phyloP scores from a whole-genome alignment of 805 yeast species.

The Saturnispora galanensis region DNA sequence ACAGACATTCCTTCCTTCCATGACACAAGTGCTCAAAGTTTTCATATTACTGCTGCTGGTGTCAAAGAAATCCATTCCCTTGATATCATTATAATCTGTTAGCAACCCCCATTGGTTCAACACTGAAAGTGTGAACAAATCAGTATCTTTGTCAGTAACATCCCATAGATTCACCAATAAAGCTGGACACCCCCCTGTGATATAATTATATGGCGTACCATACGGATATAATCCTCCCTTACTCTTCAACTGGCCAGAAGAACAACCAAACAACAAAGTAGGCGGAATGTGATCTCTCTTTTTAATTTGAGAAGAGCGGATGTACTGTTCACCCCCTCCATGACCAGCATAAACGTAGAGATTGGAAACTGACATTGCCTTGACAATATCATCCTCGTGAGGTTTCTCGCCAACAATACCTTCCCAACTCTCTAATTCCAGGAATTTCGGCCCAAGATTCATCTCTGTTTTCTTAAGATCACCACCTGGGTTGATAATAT shows the following conservation, averaged over 20 bases:
- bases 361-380: slow-evolving; percentile 33
- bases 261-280: slow-evolving; percentile 73
- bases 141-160: slow-evolving; percentile 93
- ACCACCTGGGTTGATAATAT: slow-evolving; percentile 72
- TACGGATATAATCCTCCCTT: slow-evolving; percentile 58
- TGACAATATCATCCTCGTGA: slow-evolving; percentile 39
- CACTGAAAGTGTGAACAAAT: slow-evolving; percentile 54
- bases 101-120: slow-evolving; percentile 61
- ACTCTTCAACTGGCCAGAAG: slow-evolving; percentile 60
- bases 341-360: slow-evolving; percentile 82
- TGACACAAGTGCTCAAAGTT: slow-evolving; percentile 47
- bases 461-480: slow-evolving; percentile 64
- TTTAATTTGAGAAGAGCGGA: slow-evolving; percentile 46
- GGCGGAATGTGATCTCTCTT: slow-evolving; percentile 41
- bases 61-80: slow-evolving; percentile 15
- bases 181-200: slow-evolving; percentile 75
- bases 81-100: slow-evolving; percentile 18
- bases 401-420: slow-evolving; percentile 53
- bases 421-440: slow-evolving; percentile 33
- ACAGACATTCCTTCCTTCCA: slow-evolving; percentile 56
- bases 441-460: slow-evolving; percentile 39
- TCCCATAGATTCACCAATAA: slow-evolving; percentile 89
- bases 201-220: slow-evolving; percentile 70
- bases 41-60: slow-evolving; percentile 6
- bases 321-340: slow-evolving; percentile 89